These are phyloP conservation scores for Globisporangium solare DNA, from an alignment of 352 stramenopile genomes.

Conservation along the genomic window DNA sequence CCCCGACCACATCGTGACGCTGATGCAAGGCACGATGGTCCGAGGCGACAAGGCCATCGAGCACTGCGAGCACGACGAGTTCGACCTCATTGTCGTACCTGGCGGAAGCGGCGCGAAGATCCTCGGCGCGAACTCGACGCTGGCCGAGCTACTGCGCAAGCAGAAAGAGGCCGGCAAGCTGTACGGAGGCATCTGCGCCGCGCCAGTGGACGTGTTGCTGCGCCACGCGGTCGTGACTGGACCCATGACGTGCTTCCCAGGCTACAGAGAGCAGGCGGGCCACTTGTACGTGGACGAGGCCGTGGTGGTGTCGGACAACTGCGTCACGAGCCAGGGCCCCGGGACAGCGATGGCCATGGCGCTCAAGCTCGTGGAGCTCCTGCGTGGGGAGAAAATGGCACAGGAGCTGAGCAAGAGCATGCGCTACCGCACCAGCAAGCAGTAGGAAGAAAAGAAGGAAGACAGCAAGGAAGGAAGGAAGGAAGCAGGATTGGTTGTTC, in stretches of 20 bases:
- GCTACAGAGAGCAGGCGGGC: slow-evolving; percentile 27
- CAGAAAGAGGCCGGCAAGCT: slow-evolving; percentile 47
- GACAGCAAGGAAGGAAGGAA: no score
- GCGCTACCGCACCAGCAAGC: neutral
- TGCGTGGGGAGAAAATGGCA: slow-evolving; percentile 38
- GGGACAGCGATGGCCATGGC: slow-evolving; percentile 52
- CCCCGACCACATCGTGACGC: slow-evolving; percentile 50
- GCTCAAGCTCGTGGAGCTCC: slow-evolving; percentile 50
- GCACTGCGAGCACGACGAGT: slow-evolving; percentile 51
- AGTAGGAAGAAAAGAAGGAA: no score
- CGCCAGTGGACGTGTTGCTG: slow-evolving; percentile 45
- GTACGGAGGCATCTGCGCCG: slow-evolving; percentile 52
- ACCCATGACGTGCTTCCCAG: slow-evolving; percentile 37
- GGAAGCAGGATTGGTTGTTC: no score
- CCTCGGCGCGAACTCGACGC: slow-evolving; percentile 32
- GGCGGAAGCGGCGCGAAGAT: slow-evolving; percentile 47
- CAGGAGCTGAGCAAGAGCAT: slow-evolving; percentile 9
- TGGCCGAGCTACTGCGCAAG: slow-evolving; percentile 42
- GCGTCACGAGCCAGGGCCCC: slow-evolving; percentile 60
- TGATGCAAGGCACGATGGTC: slow-evolving; percentile 45
- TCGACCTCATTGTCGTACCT: slow-evolving; percentile 61
- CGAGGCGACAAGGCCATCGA: slow-evolving; percentile 63
- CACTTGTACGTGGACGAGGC: slow-evolving; percentile 45
- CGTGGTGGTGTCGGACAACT: slow-evolving; percentile 57
- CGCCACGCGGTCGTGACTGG: slow-evolving; percentile 41